These are phyloP conservation scores for Amanita inopinata DNA, from an alignment of 768 basidiomycete genomes.

Conservation along the genomic window DNA sequence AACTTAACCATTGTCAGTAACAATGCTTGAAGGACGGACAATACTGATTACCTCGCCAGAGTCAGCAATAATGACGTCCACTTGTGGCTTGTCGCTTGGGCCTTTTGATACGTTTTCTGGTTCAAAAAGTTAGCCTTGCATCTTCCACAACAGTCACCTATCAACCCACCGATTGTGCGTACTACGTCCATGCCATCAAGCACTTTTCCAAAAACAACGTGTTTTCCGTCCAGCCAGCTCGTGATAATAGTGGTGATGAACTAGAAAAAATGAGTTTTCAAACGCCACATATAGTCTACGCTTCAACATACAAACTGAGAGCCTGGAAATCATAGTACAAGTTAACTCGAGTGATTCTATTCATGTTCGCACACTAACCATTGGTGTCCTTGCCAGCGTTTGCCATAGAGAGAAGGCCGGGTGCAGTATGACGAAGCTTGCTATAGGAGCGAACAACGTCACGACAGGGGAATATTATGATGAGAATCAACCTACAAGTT, in stretches of 20 bases:
- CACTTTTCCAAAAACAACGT: constrained; percentile 91
- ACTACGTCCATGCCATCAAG: constrained; percentile 90
- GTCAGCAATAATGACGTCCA: constrained; percentile 73
- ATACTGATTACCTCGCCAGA: constrained; percentile 72
- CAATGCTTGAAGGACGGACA: constrained; percentile 5
- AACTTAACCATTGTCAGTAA: constrained; percentile 27
- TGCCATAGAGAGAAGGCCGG: constrained; percentile 89
- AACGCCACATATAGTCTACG: not conserved
- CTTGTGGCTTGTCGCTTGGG: constrained; percentile 57
- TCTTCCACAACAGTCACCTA: not conserved
- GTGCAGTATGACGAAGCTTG: constrained; percentile 89
- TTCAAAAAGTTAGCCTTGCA: constrained; percentile 6
- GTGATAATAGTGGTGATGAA: constrained; percentile 90
- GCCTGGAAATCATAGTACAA: constrained; percentile 32
- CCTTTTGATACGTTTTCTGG: constrained; percentile 71
- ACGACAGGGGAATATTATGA: constrained; percentile 1
- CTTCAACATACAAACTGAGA: constrained; percentile 69
- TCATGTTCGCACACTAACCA: constrained; percentile 34
- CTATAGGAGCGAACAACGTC: constrained; percentile 28
- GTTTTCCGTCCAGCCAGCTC: constrained; percentile 85
- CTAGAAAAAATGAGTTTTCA: constrained; percentile 28
- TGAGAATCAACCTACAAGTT: constrained; percentile 63
- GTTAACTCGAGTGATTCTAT: not conserved
- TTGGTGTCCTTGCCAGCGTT: constrained; percentile 92
- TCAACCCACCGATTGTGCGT: constrained; percentile 51